Evolutionary conservation across 192 early-diverging fungal species (phyloP), one percentile per base, ranked within the genome.

Genomic region (Umbelopsis sp.): DNA sequence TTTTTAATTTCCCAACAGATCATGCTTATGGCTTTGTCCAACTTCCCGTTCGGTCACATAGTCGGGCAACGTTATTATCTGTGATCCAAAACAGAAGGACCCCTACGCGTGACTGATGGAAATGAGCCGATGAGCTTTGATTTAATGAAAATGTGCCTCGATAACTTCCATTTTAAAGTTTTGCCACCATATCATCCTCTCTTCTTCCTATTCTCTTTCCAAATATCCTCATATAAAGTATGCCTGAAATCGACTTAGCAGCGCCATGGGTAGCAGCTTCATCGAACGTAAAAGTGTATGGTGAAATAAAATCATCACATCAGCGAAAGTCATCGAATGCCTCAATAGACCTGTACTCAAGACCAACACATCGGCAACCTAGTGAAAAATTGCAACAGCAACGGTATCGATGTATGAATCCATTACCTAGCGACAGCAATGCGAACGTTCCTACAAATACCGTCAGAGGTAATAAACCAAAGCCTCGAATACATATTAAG

Each of bases 1-100:
- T 16, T 61, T 61, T 61, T 61, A 61, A 61, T 61, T 61, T 61
- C 55, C 55, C 55, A 61, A 61, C 55, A 61, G 55, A 61, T 61
- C 55, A 61, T 61, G 30, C 55, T 61, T 35, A 0, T 9, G 10
- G 27, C 25, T 6, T 55, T 61, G 55, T 61, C 55, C 55, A 61
- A 61, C 55, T 35, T 12, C 27, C 55, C 55, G 7, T 35, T 61
- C 27, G 55, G 55, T 33, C 27, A 37, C 11, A 13, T 16, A 15
- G 12, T 16, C 33, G 55, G 55, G 55, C 30, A 12, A 35, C 55
- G 55, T 61, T 61, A 35, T 61, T 61, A 61, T 61, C 55, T 11
- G 16, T 61, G 30, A 22, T 35, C 55, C 16, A 61, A 61, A 61
- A 61, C 12, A 61, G 55, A 61, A 61, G 55, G 55, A 61, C 55